These are phyloP conservation scores for Atractiella rhizophila DNA, from an alignment of 768 basidiomycete genomes.

Conservation along the genomic window DNA sequence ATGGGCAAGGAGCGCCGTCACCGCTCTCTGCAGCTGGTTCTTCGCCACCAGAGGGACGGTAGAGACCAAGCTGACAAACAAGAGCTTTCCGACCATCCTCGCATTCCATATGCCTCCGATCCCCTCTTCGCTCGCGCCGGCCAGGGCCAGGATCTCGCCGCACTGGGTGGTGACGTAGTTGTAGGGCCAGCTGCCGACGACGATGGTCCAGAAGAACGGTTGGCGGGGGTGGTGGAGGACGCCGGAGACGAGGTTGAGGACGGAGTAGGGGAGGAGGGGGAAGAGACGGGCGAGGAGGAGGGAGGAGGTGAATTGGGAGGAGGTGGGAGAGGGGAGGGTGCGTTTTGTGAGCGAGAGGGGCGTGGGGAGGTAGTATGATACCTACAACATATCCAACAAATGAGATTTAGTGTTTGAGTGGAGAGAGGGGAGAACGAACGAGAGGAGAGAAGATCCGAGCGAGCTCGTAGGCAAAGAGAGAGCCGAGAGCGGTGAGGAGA, in stretches of 20 bases:
- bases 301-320: slow-evolving; percentile 14
- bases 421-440: slow-evolving; percentile 2
- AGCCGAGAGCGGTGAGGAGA: slow-evolving; percentile 15
- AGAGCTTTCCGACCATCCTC: too few species aligned
- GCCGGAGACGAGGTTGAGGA: slow-evolving; percentile 17
- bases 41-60: too few species aligned
- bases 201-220: slow-evolving; percentile 16
- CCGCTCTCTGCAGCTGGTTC: too few species aligned
- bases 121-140: not conserved
- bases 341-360: slow-evolving; percentile 11
- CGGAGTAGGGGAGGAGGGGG: slow-evolving; percentile 17
- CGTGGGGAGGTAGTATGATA: slow-evolving; percentile 15
- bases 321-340: slow-evolving; percentile 9
- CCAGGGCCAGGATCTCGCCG: slow-evolving; percentile 14
- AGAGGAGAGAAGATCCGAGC: slow-evolving; percentile 15
- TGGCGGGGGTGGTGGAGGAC: slow-evolving; percentile 14
- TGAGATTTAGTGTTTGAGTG: not conserved
- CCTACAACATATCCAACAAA: not conserved
- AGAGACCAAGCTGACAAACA: too few species aligned
- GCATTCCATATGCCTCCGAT: too few species aligned
- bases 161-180: slow-evolving; percentile 17
- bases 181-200: slow-evolving; percentile 17
- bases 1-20: too few species aligned
- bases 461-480: slow-evolving; percentile 15
- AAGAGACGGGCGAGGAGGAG: slow-evolving; percentile 17